These are phyloP conservation scores for Fusarium newnesense DNA, from an alignment of 2,329 filamentous ascomycete species.

Conservation along the genomic window DNA sequence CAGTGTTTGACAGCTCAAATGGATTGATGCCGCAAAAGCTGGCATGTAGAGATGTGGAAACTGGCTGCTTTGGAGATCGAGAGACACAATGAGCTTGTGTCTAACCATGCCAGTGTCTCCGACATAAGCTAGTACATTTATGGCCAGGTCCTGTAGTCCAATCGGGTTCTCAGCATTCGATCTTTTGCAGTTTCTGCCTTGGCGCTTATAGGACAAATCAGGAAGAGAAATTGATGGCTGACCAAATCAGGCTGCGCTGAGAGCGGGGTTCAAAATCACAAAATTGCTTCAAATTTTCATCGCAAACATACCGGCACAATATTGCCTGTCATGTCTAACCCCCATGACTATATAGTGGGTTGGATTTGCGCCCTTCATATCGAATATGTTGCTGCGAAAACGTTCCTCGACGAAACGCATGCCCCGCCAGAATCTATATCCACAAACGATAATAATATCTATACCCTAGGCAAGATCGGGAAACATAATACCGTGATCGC, in stretches of 20 bases:
- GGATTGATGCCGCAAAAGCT: too few species aligned
- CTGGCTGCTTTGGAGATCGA: too few species aligned
- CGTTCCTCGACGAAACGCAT: slow-evolving; percentile 51
- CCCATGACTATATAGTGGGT: slow-evolving; percentile 50
- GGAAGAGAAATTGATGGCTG: neutral
- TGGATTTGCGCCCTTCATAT: slow-evolving; percentile 56
- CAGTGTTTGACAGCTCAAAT: too few species aligned
- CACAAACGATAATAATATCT: slow-evolving; percentile 10
- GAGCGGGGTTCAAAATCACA: neutral
- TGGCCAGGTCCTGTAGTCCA: neutral
- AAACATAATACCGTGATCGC: slow-evolving; percentile 35
- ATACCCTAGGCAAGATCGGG: slow-evolving; percentile 28
- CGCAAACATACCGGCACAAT: neutral
- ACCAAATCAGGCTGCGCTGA: neutral
- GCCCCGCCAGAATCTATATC: slow-evolving; percentile 37
- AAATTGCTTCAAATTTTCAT: accelerated
- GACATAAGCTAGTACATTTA: neutral
- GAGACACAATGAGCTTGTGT: too few species aligned
- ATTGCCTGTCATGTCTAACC: neutral
- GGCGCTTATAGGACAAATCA: neutral
- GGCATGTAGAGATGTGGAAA: too few species aligned
- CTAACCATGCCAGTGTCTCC: too few species aligned
- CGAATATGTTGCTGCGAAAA: slow-evolving; percentile 52
- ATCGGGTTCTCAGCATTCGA: neutral
- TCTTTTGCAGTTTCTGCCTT: too few species aligned